Base-by-base conservation (phyloP, 306 rosid genomes). In the Cicer chorassanicum region DNA sequence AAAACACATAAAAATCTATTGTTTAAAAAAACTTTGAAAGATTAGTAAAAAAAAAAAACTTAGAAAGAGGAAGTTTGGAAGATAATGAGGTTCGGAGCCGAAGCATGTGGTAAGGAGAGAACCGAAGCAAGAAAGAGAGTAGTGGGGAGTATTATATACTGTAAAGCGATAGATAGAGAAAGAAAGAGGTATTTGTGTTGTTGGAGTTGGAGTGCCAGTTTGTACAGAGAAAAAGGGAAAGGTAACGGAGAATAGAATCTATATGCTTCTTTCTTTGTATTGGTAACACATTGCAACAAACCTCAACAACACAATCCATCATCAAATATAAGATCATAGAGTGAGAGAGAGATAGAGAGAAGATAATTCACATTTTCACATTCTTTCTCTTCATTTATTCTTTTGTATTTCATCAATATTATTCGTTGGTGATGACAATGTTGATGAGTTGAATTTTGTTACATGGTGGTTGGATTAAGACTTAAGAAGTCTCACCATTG, bases 231-330 rank as follows among this genome's bases (percentile, higher is more conserved):
- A 43, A 83, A 81, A 70, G 85, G 86, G 61, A 63, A 86, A 45
- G 72, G 56, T 78, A 80, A 69, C 8, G 29, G 36, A 64, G 36
- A 41, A 64, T 65, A 76, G 74, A 63, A 68, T 80, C 70, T 56
- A 15, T 18, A 73, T 78, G 36, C 9, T 14, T 77, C 50, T 74
- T 44, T 63, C 19, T 73, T 78, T 68, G 73, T 86, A 86, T 87
- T 87, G 36, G 36, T 29, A 81, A 50, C 78, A 82, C 65, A 73
- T 29, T 29, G 84, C 85, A 79, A 87, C 84, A 82, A 81, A 61
- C 77, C 89, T 81, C 79, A 69, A 60, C 75, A 78, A 29, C 86
- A 88, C 72, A 29, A 29, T 29, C 83, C 64, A 56, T 50, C 72
- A 64, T 65, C 53, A 65, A 16, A 13, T 39, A 42, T 65, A 72